phyloP scores from a whole-genome alignment of 441 rosid genomes.

The Brassica balearica region DNA sequence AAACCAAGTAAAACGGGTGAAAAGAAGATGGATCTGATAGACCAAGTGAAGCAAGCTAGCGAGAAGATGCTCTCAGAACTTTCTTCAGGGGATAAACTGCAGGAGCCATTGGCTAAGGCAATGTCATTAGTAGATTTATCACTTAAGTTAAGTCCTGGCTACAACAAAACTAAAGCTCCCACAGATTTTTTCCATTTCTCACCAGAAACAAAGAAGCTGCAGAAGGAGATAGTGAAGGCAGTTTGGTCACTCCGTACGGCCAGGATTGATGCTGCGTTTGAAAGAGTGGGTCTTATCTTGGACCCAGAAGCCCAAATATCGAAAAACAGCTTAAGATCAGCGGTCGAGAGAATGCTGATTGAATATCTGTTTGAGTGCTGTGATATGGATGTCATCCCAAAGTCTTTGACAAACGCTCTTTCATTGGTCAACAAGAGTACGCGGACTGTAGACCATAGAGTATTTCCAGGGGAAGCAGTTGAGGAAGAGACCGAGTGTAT shows the following conservation, averaged over 20 bases:
- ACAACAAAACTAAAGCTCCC: slow-evolving; percentile 38
- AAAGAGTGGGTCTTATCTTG: slow-evolving; percentile 58
- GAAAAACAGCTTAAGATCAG: slow-evolving; percentile 55
- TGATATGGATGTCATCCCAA: slow-evolving; percentile 68
- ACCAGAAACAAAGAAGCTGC: slow-evolving; percentile 61
- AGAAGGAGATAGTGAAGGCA: slow-evolving; percentile 80
- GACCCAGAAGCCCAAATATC: slow-evolving; percentile 60
- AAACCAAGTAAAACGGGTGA: background rate
- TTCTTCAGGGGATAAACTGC: slow-evolving; percentile 51
- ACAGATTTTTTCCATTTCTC: slow-evolving; percentile 55
- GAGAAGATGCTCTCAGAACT: slow-evolving; percentile 68
- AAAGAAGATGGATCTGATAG: slow-evolving; percentile 31
- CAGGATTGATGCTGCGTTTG: slow-evolving; percentile 62
- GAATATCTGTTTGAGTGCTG: slow-evolving; percentile 78
- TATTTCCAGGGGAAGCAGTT: slow-evolving; percentile 28
- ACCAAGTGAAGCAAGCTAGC: slow-evolving; percentile 50
- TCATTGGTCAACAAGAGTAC: slow-evolving; percentile 61
- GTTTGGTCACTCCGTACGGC: slow-evolving; percentile 59
- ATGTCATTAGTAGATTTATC: slow-evolving; percentile 72
- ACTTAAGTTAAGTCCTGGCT: slow-evolving; percentile 51
- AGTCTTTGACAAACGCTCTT: slow-evolving; percentile 66
- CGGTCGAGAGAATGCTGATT: slow-evolving; percentile 60
- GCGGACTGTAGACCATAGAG: slow-evolving; percentile 39
- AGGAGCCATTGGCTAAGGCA: slow-evolving; percentile 72
- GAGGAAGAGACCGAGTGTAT: slow-evolving; percentile 4